A percentile compares a stretch with the other conserved stretches of the same genome.
Evolutionary conservation across 352 stramenopile species (phyloP).

Genomic region (Phytophthora hybrid): DNA sequence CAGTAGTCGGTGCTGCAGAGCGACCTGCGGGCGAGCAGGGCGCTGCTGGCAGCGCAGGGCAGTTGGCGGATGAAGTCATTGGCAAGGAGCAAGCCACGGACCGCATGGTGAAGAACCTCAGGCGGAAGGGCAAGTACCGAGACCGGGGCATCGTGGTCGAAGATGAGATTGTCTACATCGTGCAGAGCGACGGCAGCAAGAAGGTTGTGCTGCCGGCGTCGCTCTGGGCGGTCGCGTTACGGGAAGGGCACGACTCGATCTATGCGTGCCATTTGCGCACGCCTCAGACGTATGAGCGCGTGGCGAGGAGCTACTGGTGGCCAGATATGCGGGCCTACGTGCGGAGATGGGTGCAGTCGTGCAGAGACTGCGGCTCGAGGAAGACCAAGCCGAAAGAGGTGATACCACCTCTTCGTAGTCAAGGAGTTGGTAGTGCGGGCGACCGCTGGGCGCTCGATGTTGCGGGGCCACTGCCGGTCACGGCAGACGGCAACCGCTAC

Average conservation of each 20-base stretch:
- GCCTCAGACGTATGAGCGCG: not conserved
- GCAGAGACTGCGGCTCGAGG: not conserved
- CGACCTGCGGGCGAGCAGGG: no score
- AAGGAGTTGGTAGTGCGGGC: not conserved
- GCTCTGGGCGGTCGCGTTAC: not conserved
- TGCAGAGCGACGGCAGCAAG: not conserved
- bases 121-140: not conserved
- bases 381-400: not conserved
- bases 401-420: not conserved
- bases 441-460: slow-evolving; percentile 12
- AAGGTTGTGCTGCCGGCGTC: not conserved
- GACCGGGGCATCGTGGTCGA: not conserved
- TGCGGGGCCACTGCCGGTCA: not conserved
- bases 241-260: not conserved
- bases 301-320: not conserved
- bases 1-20: not conserved
- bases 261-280: not conserved
- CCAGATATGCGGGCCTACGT: not conserved
- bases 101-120: not conserved
- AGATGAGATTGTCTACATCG: no score
- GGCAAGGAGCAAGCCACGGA: not conserved
- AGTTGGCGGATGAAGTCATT: not conserved
- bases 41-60: no score
- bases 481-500: slow-evolving; percentile 1
- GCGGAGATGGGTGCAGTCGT: not conserved